A percentile compares a stretch with the other conserved stretches of the same genome.
phyloP scores from a whole-genome alignment of 139 green algal species.

The Prasinococcaceae sp. region DNA sequence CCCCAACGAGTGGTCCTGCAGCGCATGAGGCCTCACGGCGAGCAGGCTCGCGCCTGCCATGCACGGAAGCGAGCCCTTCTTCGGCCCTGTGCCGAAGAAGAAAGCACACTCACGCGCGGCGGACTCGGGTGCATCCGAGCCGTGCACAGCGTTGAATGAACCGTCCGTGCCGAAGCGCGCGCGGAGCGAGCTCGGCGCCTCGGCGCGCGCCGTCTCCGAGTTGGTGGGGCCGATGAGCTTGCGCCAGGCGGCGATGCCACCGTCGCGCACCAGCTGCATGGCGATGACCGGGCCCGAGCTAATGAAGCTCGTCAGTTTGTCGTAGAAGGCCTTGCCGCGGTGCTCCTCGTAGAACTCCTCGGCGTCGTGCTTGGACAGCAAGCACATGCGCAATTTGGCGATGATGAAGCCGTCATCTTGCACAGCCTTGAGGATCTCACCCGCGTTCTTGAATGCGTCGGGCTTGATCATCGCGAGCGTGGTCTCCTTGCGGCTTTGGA shows the following conservation, averaged over 20 bases:
- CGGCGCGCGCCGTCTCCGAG: constrained; percentile 24
- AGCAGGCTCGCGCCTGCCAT: not conserved
- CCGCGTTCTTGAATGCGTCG: constrained; percentile 46
- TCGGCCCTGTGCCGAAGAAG: constrained; percentile 42
- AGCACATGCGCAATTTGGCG: constrained; percentile 19
- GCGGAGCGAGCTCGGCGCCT: constrained; percentile 43
- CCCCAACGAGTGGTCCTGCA: not conserved
- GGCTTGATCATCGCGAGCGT: constrained; percentile 67
- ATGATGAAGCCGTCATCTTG: constrained; percentile 37
- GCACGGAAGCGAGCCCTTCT: constrained; percentile 9
- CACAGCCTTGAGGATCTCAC: constrained; percentile 55
- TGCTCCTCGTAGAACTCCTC: constrained; percentile 57
- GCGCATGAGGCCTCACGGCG: constrained; percentile 4
- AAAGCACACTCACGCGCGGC: constrained; percentile 42
- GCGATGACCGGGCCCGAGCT: constrained; percentile 47
- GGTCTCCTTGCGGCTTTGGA: constrained; percentile 20
- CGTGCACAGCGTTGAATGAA: constrained; percentile 50
- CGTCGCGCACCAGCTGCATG: constrained; percentile 48
- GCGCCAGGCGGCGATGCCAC: constrained; percentile 42
- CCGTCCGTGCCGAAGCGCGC: constrained; percentile 43
- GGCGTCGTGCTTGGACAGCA: constrained; percentile 11
- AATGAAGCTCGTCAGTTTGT: constrained; percentile 50
- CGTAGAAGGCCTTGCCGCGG: constrained; percentile 46
- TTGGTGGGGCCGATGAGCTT: constrained; percentile 34
- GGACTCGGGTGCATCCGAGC: constrained; percentile 44